Conservation (phyloP, 164 flowering plant species). For the Dillenia turbinata region DNA sequence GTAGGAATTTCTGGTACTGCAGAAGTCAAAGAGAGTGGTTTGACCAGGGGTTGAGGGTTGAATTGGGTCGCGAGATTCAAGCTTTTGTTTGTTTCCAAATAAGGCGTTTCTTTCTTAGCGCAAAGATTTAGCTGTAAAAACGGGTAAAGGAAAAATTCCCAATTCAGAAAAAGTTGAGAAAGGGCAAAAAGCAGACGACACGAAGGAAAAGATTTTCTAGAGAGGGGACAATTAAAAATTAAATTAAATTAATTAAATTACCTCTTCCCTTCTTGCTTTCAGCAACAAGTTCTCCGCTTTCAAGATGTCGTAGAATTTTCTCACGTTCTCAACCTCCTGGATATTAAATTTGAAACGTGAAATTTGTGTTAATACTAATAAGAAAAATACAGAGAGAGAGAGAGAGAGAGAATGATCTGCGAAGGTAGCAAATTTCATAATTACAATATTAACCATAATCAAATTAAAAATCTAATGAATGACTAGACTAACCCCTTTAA, state of each 20-base stretch:
- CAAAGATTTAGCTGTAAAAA: background rate
- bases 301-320: conserved; percentile 6
- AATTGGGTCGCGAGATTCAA: background rate
- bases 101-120: background rate
- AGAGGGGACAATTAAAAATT: background rate
- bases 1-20: too few species aligned
- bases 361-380: background rate
- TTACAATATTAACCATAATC: background rate
- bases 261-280: conserved; percentile 28
- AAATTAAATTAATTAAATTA: background rate
- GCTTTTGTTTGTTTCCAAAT: conserved; percentile 4
- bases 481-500: conserved; percentile 26
- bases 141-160: background rate
- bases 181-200: background rate
- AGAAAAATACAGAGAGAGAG: background rate
- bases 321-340: conserved; percentile 32
- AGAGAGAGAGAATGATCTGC: background rate
- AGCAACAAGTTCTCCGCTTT: conserved; percentile 21
- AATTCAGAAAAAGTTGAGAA: background rate
- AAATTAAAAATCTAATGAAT: background rate
- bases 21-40: too few species aligned
- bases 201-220: background rate
- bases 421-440: conserved; percentile 3
- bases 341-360: background rate
- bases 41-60: background rate